phyloP scores from a whole-genome alignment of 1,284 basidiomycete species.

The Ceratobasidium sp. region DNA sequence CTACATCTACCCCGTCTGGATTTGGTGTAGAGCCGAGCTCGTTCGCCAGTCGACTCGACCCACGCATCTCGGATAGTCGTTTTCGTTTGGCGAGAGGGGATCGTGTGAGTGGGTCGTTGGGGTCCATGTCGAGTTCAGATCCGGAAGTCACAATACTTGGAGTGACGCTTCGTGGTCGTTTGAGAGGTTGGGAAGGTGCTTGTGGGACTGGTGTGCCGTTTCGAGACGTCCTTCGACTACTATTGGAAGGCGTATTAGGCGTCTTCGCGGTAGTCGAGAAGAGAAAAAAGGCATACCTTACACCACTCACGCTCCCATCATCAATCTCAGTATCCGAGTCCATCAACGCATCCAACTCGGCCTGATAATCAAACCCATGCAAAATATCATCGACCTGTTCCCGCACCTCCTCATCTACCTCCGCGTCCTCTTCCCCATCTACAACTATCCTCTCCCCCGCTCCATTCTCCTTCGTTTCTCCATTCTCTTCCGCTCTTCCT shows the following conservation, averaged over 20 bases:
- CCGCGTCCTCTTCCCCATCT: slow-evolving; percentile 56
- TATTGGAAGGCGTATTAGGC: slow-evolving; percentile 24
- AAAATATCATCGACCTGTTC: slow-evolving; percentile 51
- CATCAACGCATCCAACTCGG: slow-evolving; percentile 49
- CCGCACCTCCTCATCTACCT: slow-evolving; percentile 55
- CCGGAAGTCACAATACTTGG: slow-evolving; percentile 69
- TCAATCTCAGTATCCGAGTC: slow-evolving; percentile 49
- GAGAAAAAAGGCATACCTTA: slow-evolving; percentile 45
- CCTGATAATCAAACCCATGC: slow-evolving; percentile 44
- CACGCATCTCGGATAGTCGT: slow-evolving; percentile 65
- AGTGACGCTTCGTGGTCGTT: slow-evolving; percentile 77
- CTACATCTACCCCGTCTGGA: background rate
- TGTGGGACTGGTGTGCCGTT: slow-evolving; percentile 65
- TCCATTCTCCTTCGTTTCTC: slow-evolving; percentile 70
- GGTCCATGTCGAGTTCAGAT: slow-evolving; percentile 53
- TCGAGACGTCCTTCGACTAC: slow-evolving; percentile 45
- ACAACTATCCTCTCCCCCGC: slow-evolving; percentile 78
- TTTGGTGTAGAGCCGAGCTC: background rate
- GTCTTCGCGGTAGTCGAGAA: background rate
- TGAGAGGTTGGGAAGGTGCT: slow-evolving; percentile 62
- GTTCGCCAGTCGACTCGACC: slow-evolving; percentile 30
- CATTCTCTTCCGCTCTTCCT: slow-evolving; percentile 3
- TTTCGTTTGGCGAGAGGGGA: slow-evolving; percentile 83
- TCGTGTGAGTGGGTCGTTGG: slow-evolving; percentile 55
- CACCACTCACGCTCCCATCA: slow-evolving; percentile 44